Base-by-base conservation (phyloP, 148 eudicot genomes). In the Dysphania ambrosioides region DNA sequence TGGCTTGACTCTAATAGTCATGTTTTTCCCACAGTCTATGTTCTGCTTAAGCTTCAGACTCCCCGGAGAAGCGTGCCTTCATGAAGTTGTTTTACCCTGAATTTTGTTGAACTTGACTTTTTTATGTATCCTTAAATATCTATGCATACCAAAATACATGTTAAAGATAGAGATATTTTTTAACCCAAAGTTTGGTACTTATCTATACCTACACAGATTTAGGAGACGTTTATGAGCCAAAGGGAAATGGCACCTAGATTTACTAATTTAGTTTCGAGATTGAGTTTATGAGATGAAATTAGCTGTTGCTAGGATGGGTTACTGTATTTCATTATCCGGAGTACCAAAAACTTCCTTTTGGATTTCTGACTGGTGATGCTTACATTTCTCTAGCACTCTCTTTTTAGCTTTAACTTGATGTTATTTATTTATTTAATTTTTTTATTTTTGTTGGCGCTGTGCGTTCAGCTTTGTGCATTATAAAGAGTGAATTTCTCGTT, bases 41-140 rank as follows among this genome's bases (percentile, higher is more conserved):
- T 90, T 84, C 81, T 96, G 99, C 80, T 82, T 96, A 75, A 96
- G 97, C 93, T 96, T 96, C 77, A 83, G 85, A 78, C 84, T 96
- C 49, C 97, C 97, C 3, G 97, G 89, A 82, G 99, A 89, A 82
- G 75, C 91, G 41, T 92, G 97, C 79, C 69, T 74, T 24, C 38
- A 21, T 24, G 84, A 74, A 51, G 74, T 60, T 62, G 47, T 44
- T 26, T 21, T 38, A 30, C 71, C 76, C 72, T 59, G 75, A 77
- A 34, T 44, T 47, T 18, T 15, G 31, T 62, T 21, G 9, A 32
- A 8, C 42, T 10, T 21, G 19, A 5, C 11, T 35, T 36, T 36
- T 21, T 23, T 34, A 18, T 18, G 36, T 19, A 10, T 13, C 19
- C 32, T 58, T 57, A 19, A 38, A 12, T 40, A 0, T 38, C 6